phyloP scores from a whole-genome alignment of 805 yeast species.

The Candida qinlingensis region DNA sequence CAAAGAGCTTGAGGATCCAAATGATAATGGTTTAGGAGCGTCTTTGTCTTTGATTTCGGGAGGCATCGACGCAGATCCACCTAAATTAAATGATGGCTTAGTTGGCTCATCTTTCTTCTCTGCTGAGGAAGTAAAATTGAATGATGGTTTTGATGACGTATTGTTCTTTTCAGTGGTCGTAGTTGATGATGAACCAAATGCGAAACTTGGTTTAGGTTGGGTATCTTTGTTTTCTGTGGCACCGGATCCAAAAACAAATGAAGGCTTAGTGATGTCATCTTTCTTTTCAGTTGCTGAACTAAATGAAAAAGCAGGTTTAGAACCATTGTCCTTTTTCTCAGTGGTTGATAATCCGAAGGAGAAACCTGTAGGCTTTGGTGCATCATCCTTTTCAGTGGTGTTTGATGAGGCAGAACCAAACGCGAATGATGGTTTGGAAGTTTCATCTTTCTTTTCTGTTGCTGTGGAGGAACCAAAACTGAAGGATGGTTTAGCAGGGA shows the following conservation, averaged over 20 bases:
- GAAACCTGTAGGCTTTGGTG: constrained; percentile 3
- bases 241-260: no score
- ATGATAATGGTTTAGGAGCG: background rate
- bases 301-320: constrained; percentile 15
- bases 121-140: constrained; percentile 5
- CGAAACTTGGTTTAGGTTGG: constrained; percentile 1
- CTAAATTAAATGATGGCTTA: constrained; percentile 6
- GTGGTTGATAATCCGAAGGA: constrained; percentile 3
- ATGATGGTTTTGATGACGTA: background rate
- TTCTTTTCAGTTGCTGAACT: constrained; percentile 5
- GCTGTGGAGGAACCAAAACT: background rate
- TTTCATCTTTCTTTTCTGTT: constrained; percentile 10
- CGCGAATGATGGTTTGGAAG: constrained; percentile 4
- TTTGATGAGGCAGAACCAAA: constrained; percentile 6
- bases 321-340: background rate
- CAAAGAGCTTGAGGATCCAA: no score
- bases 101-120: background rate
- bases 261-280: no score
- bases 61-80: background rate
- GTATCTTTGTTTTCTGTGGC: no score
- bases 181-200: constrained; percentile 6
- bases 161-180: background rate
- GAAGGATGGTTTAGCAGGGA: background rate
- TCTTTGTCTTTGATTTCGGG: background rate
- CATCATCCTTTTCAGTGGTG: background rate